Conservation (phyloP, 495 filamentous ascomycete species). For the Hypoxylon crocopeplum region DNA sequence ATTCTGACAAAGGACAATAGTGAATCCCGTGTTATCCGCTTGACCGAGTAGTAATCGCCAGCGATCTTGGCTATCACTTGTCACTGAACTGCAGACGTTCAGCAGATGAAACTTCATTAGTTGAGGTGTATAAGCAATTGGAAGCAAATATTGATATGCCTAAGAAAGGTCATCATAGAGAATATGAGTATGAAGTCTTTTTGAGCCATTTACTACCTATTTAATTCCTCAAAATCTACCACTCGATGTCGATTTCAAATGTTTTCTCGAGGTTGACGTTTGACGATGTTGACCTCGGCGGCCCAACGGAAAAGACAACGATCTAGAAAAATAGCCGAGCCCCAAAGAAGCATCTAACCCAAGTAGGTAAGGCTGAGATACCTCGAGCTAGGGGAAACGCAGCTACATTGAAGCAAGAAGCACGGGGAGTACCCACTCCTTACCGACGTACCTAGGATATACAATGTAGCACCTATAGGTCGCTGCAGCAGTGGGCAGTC, state of each 20-base stretch:
- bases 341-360: constrained; percentile 10
- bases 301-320: constrained; percentile 30
- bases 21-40: constrained; percentile 20
- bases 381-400: background rate
- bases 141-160: too few species aligned
- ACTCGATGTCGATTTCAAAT: too few species aligned
- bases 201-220: too few species aligned
- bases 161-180: too few species aligned
- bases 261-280: background rate
- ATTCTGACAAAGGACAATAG: background rate
- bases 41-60: constrained; percentile 19
- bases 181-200: too few species aligned
- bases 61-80: constrained; percentile 13
- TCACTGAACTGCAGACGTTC: background rate
- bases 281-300: constrained; percentile 23
- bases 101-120: too few species aligned
- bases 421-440: constrained; percentile 6
- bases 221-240: background rate
- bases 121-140: too few species aligned
- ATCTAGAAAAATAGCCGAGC: constrained; percentile 37
- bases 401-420: background rate
- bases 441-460: constrained; percentile 8
- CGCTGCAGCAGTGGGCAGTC: too few species aligned
- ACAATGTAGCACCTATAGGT: too few species aligned
- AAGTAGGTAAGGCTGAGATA: constrained; percentile 4